These are phyloP conservation scores for Ophiostoma quercus DNA, from an alignment of 2,329 filamentous ascomycete genomes.

Conservation along the genomic window DNA sequence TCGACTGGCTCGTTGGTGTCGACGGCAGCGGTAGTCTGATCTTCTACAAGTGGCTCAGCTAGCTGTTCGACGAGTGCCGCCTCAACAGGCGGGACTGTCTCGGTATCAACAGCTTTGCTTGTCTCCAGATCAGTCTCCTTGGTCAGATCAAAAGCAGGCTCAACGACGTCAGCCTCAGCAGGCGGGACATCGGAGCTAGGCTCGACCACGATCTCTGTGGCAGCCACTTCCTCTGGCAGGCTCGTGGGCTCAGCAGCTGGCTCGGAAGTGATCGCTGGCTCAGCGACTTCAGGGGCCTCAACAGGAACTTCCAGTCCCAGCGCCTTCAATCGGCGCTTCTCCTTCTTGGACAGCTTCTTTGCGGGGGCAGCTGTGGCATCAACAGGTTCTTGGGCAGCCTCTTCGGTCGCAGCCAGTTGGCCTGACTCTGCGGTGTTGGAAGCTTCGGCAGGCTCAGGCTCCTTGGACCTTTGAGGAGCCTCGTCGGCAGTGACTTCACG, in stretches of 20 bases:
- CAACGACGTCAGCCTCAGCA: not conserved
- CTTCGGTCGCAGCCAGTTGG: not conserved
- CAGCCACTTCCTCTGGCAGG: not conserved
- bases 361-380: not conserved
- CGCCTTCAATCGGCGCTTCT: not conserved
- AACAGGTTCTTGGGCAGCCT: not conserved
- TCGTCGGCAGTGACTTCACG: not conserved
- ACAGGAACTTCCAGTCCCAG: not conserved
- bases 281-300: not conserved
- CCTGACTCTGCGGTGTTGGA: not conserved
- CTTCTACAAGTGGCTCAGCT: not conserved
- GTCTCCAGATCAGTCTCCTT: not conserved
- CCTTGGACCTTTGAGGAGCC: not conserved
- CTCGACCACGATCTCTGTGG: not conserved
- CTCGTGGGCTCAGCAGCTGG: not conserved
- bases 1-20: not conserved
- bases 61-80: not conserved
- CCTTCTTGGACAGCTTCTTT: constrained; percentile 11
- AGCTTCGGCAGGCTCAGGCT: not conserved
- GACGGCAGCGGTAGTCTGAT: not conserved
- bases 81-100: not conserved
- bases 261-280: not conserved
- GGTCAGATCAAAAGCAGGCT: not conserved
- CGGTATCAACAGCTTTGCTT: not conserved
- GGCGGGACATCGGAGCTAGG: not conserved